Conservation (phyloP, 192 early-diverging fungal species). For the Phycomyces nitens region DNA sequence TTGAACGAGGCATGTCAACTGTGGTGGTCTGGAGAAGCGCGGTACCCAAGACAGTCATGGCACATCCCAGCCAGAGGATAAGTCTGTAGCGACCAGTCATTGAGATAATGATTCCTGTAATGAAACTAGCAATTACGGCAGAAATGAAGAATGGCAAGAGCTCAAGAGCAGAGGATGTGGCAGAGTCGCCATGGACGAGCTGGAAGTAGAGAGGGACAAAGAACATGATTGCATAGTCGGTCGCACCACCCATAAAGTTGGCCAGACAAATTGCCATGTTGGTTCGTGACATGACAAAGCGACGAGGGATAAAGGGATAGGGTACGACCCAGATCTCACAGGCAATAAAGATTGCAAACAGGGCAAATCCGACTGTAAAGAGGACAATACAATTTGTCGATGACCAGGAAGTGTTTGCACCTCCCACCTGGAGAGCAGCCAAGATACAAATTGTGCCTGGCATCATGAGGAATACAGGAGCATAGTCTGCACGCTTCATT, state of each 20-base stretch:
- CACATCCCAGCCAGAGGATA: conserved; percentile 60
- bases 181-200: conserved; percentile 63
- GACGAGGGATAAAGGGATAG: conserved; percentile 64
- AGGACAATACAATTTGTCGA: conserved; percentile 52
- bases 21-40: conserved; percentile 54
- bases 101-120: conserved; percentile 58
- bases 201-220: conserved; percentile 75
- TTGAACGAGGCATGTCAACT: conserved; percentile 38
- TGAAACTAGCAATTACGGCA: conserved; percentile 59
- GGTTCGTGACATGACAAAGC: conserved; percentile 53
- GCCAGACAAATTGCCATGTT: conserved; percentile 38
- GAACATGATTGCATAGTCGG: conserved; percentile 44
- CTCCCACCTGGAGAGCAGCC: conserved; percentile 72
- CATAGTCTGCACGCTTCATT: conserved; percentile 49
- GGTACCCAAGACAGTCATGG: conserved; percentile 56
- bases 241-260: conserved; percentile 31
- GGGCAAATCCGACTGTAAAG: conserved; percentile 45
- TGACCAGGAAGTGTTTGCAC: conserved; percentile 65
- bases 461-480: conserved; percentile 45
- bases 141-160: conserved; percentile 73
- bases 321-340: conserved; percentile 61
- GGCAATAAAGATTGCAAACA: conserved; percentile 50
- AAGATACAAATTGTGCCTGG: conserved; percentile 54
- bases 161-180: conserved; percentile 68
- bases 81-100: conserved; percentile 56